Evolutionary conservation across 1,284 basidiomycete genomes (phyloP), one percentile per base, ranked within the genome.

Genomic region (Singerocomus rubriflavus): DNA sequence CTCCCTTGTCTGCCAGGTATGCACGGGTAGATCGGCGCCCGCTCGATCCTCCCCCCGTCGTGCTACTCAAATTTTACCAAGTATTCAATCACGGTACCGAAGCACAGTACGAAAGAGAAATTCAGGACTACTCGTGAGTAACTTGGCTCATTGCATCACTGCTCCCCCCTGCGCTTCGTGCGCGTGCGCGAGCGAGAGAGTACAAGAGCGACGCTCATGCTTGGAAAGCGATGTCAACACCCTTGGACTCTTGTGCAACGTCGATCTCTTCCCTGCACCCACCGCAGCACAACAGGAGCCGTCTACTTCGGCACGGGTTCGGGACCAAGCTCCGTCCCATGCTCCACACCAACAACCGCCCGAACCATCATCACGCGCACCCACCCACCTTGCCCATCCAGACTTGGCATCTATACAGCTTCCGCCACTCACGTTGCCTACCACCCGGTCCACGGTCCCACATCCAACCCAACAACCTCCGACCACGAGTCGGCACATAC

Each of bases 1-100:
- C 21, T 21, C 21, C 21, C 21, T 8, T n/a, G 12, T 37, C n/a
- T 44, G 9, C 11, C 52, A 82, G 80, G 60, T 82, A 82, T 59
- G 81, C 80, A 0, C 72, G 73, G 46, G 80, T 82, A 5, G 82
- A 84, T 65, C 70, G 82, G 10, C 70, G 83, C 14, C 82, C 83
- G 4, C 72, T 84, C 14, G 82, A 85, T 59, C 82, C 82, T 3
- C 82, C 82, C 0, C 82, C 82, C 0, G 81, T 81, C n/a, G 78
- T 82, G 5, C 69, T 73, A 14, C 73, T 84, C 36, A 73, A 69
- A 25, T 59, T 84, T 9, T 84, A 70, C 55, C 62, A 74, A 40
- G 70, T 80, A 5, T 64, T 70, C 45, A 60, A 78, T 48, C 60
- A 63, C 9, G 77, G 73, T 3, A 73, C 73, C 1, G 65, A 70